Evolutionary conservation across 257 asterid species (phyloP).

Genomic region (Solanum ossicruentum): DNA sequence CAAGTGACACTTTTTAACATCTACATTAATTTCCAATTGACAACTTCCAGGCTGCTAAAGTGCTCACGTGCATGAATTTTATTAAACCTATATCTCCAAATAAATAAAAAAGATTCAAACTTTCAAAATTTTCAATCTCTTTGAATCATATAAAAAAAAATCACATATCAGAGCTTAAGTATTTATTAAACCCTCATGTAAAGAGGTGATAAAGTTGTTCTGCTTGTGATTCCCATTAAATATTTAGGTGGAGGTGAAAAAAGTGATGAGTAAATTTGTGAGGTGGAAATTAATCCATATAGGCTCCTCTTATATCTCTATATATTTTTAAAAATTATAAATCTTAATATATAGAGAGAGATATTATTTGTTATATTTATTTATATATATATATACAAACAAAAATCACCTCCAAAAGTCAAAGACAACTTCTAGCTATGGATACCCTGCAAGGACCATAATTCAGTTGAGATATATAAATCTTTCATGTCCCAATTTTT

Average conservation of each 20-base stretch:
- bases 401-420: conserved; percentile 9
- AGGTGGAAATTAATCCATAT: conserved; percentile 70
- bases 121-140: conserved; percentile 16
- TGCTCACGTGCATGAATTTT: neutral
- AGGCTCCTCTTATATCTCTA: conserved; percentile 53
- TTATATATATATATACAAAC: neutral
- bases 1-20: neutral
- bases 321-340: neutral
- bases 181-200: conserved; percentile 74
- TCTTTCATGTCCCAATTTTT: neutral
- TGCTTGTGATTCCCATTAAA: conserved; percentile 82
- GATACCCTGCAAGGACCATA: neutral
- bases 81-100: neutral
- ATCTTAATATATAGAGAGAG: neutral
- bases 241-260: conserved; percentile 32
- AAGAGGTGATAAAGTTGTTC: conserved; percentile 50
- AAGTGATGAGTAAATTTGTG: conserved; percentile 14
- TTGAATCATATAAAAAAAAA: neutral
- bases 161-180: conserved; percentile 27
- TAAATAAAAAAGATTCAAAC: conserved; percentile 24
- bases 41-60: neutral
- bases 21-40: neutral
- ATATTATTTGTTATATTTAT: neutral
- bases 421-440: conserved; percentile 11
- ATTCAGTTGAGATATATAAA: neutral